Percentiles rank a stretch among this genome's conserved stretches.
phyloP scores from a whole-genome alignment of 75 land plant genomes.

The Chamaecyparis obtusa region DNA sequence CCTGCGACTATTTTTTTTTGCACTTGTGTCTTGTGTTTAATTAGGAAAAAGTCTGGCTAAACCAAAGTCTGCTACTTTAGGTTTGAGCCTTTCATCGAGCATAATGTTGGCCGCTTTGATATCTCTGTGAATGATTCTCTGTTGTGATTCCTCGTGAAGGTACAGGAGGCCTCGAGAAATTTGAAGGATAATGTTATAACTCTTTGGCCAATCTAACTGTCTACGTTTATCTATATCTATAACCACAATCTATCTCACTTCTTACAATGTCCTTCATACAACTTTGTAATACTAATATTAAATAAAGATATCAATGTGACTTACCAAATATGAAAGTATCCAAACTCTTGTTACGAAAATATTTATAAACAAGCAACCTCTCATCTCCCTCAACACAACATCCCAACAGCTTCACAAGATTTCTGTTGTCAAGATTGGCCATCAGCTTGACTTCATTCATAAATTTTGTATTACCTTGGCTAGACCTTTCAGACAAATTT shows the following conservation, averaged over 20 bases:
- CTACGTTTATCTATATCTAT: neutral
- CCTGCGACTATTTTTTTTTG: conserved; percentile 20
- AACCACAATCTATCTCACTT: too few relatives aligned
- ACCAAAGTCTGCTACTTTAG: conserved; percentile 31
- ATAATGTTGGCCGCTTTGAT: conserved; percentile 39
- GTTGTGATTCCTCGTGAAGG: conserved; percentile 29
- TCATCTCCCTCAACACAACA: neutral
- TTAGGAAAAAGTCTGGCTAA: conserved; percentile 27
- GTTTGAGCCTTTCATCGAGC: conserved; percentile 23
- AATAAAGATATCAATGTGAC: neutral
- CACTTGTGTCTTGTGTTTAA: neutral
- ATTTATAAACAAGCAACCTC: neutral
- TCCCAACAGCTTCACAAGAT: neutral
- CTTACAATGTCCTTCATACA: too few relatives aligned
- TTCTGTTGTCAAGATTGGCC: neutral
- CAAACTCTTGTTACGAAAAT: neutral
- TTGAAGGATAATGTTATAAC: conserved; percentile 29
- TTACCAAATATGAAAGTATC: neutral
- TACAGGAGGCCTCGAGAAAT: conserved; percentile 32
- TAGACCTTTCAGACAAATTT: neutral
- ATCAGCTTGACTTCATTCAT: neutral
- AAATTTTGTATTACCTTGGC: neutral
- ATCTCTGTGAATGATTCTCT: conserved; percentile 36
- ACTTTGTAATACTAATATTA: neutral
- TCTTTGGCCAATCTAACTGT: conserved; percentile 17